Conservation (phyloP, 2,329 filamentous ascomycete genomes). For the Neopestalotiopsis sp. region DNA sequence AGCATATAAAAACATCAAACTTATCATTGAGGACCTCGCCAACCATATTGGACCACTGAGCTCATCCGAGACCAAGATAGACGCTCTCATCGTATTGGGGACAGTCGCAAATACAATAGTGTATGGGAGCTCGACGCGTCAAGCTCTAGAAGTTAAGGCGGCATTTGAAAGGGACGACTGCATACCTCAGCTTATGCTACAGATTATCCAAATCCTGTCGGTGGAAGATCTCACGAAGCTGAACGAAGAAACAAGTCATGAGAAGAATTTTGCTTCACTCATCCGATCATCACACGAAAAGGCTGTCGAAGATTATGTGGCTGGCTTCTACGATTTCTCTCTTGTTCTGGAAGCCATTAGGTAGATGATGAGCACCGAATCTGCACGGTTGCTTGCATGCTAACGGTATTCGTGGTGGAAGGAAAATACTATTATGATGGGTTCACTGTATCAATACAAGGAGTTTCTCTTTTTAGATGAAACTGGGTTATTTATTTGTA, state of each 20-base stretch:
- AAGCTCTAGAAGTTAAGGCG: not conserved
- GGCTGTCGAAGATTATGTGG: slow-evolving; percentile 4
- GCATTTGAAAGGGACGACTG: slow-evolving; percentile 5
- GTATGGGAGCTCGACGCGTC: not conserved
- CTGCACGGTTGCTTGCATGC: no score
- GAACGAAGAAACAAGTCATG: not conserved
- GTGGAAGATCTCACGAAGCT: not conserved
- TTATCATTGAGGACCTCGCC: not conserved
- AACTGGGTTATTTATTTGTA: no score
- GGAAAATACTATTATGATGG: no score
- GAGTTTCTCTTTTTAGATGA: no score
- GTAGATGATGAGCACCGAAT: not conserved
- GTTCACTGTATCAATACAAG: no score
- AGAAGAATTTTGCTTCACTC: not conserved
- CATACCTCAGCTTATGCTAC: slow-evolving; percentile 3
- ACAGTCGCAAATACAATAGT: not conserved
- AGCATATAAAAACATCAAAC: not conserved
- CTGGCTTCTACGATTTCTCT: slow-evolving; percentile 8
- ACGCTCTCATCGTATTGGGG: not conserved
- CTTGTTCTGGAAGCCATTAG: not conserved
- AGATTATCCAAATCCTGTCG: not conserved
- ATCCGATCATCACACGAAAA: not conserved
- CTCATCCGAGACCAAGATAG: not conserved
- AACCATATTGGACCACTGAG: not conserved
- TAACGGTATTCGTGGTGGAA: no score